Conservation (phyloP, 2,329 filamentous ascomycete species). For the Verticillium klebahnii region DNA sequence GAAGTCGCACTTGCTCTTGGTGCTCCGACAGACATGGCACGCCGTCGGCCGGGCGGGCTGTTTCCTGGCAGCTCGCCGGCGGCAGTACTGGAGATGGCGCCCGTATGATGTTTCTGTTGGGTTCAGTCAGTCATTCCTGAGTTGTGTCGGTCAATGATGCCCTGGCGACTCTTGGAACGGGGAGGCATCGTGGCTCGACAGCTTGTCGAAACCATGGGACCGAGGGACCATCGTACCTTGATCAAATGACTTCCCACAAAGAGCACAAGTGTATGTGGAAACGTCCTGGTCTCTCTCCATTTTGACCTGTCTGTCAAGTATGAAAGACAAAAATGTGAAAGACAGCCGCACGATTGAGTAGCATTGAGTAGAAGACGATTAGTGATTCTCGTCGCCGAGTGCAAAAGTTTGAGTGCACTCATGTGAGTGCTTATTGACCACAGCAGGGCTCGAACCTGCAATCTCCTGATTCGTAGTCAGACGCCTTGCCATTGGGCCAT, state of each 20-base stretch:
- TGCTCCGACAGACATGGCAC: neutral
- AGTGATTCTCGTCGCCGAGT: neutral
- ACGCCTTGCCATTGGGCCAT: constrained; percentile 37
- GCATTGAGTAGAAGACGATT: neutral
- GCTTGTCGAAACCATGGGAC: neutral
- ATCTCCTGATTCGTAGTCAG: constrained; percentile 33
- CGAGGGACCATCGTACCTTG: neutral
- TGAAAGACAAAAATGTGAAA: neutral
- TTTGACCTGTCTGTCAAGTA: neutral
- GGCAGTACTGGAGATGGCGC: constrained; percentile 5
- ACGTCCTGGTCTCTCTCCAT: neutral
- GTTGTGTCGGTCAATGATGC: too few species aligned
- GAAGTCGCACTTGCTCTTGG: constrained; percentile 4
- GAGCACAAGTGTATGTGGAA: neutral
- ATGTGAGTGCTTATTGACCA: constrained; percentile 7
- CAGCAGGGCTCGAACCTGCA: constrained; percentile 20
- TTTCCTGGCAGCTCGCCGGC: neutral
- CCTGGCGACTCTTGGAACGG: too few species aligned
- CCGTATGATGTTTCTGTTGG: constrained; percentile 1
- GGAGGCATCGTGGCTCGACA: too few species aligned
- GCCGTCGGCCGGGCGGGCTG: constrained; percentile 1
- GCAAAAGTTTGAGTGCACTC: neutral
- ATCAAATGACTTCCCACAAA: neutral
- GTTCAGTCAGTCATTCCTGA: constrained; percentile 1
- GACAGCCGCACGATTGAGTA: neutral